Evolutionary conservation across 306 rosid genomes (phyloP).

Genomic region (Prosopis cineraria): DNA sequence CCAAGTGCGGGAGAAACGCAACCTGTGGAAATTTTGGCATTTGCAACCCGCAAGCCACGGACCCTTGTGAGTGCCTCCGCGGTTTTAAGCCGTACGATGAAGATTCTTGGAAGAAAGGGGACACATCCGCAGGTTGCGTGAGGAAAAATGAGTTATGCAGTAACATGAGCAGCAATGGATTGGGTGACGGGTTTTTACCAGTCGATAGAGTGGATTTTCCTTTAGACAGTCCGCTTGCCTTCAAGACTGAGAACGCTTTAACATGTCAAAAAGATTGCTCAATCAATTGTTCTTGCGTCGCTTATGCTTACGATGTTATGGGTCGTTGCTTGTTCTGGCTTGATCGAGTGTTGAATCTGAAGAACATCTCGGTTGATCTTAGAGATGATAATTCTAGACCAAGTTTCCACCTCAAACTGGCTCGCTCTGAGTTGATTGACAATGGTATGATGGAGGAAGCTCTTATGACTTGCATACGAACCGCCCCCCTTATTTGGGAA

Average conservation of each 20-base stretch:
- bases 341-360: not conserved
- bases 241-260: not conserved
- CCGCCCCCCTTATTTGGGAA: too few species aligned
- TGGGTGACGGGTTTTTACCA: not conserved
- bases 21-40: not conserved
- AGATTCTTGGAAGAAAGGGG: constrained; percentile 9
- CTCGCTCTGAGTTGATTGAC: not conserved
- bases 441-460: not conserved
- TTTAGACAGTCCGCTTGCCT: not conserved
- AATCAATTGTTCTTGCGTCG: not conserved
- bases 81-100: constrained; percentile 15
- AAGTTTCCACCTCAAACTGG: constrained; percentile 3
- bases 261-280: not conserved
- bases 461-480: not conserved
- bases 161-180: not conserved
- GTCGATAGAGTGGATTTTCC: not conserved
- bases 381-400: not conserved
- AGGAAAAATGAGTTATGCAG: constrained; percentile 19
- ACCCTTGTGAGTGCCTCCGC: not conserved
- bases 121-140: not conserved
- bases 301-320: not conserved
- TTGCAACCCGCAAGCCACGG: not conserved
- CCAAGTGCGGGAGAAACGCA: not conserved
- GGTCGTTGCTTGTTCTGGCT: not conserved
- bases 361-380: not conserved